A percentile compares a stretch with the other conserved stretches of the same genome.
Evolutionary conservation across 352 stramenopile species (phyloP).

Genomic region (Phytophthora ramorum): DNA sequence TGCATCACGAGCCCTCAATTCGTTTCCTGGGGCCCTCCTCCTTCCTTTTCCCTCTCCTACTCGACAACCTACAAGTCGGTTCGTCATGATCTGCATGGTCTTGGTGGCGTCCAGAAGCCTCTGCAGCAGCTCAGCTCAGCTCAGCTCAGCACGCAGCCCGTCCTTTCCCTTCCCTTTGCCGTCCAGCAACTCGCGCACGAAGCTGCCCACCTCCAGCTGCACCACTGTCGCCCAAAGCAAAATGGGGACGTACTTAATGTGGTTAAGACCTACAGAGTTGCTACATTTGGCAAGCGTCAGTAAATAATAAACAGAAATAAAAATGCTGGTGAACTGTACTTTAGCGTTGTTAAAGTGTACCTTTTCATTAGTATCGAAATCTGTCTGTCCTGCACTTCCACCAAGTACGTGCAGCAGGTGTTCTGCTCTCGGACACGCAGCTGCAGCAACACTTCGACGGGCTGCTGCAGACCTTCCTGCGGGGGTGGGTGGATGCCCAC

Average conservation of each 20-base stretch:
- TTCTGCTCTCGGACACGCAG: slow-evolving; percentile 72
- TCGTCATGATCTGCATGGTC: slow-evolving; percentile 65
- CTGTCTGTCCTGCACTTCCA: slow-evolving; percentile 71
- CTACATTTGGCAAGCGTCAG: background rate
- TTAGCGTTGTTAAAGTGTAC: background rate
- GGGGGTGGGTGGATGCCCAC: slow-evolving; percentile 55
- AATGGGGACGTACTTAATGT: too few relatives aligned
- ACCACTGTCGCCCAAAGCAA: slow-evolving; percentile 43
- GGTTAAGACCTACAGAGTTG: background rate
- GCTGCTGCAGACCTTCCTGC: slow-evolving; percentile 61
- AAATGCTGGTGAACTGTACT: background rate
- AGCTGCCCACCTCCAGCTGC: slow-evolving; percentile 50
- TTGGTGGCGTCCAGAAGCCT: slow-evolving; percentile 56
- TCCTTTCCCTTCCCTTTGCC: slow-evolving; percentile 25
- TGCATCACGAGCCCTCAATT: slow-evolving; percentile 14
- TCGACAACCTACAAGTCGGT: slow-evolving; percentile 59
- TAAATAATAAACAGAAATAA: too few relatives aligned
- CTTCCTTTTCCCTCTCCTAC: slow-evolving; percentile 30
- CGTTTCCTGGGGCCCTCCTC: too few relatives aligned
- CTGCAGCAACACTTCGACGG: slow-evolving; percentile 75
- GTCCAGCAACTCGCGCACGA: slow-evolving; percentile 59
- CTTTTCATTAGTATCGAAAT: too few relatives aligned
- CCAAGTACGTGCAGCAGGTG: slow-evolving; percentile 83
- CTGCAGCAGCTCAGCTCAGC: too few relatives aligned
- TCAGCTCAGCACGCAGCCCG: slow-evolving; percentile 60